Evolutionary conservation across 2,329 filamentous ascomycete species (phyloP), one percentile per base, ranked within the genome.

Genomic region (Aureobasidium sp.): DNA sequence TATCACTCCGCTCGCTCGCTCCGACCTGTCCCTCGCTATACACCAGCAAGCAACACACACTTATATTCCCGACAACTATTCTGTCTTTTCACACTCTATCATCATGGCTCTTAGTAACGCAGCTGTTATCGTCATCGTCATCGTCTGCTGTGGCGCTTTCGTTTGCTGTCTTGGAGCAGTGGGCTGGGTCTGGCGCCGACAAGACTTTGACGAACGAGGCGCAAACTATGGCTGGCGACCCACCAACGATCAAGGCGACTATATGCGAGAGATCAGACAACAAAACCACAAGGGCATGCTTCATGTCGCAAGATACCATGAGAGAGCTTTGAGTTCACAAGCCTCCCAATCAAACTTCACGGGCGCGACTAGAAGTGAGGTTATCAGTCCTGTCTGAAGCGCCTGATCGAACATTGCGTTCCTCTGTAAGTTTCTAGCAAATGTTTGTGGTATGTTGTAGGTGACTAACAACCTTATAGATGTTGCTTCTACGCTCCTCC

Each of bases 81-180:
- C n/a, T 19, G 11, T 31, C 23, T 21, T 17, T 21, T 6, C 33
- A 49, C 23, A 29, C 17, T 15, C 11, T 4, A 37, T 31, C 40
- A 35, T 17, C 31, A 58, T 58, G 55, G 55, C 55, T 10, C 21
- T 58, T 4, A 31, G 55, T 17, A n/a, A 19, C n/a, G 42, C 31
- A 31, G 55, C 55, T 6, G 49, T 23, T 31, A 58, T 58, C 17
- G 43, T 49, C 55, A 29, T 58, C 55, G 55, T 58, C 31, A 40
- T 58, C 13, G 23, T 58, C 25, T 40, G 55, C 55, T 58, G 55
- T 19, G 55, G 55, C 25, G 33, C 23, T 0, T 49, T 58, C 7
- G 55, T 58, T 21, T 47, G 42, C 23, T 58, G 55, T 31, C 43
- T 58, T 2, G 55, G 40, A 15, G 43, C 55, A 21, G 15, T 58